phyloP scores from a whole-genome alignment of 2,329 filamentous ascomycete genomes.

The Blastomyces percursus region DNA sequence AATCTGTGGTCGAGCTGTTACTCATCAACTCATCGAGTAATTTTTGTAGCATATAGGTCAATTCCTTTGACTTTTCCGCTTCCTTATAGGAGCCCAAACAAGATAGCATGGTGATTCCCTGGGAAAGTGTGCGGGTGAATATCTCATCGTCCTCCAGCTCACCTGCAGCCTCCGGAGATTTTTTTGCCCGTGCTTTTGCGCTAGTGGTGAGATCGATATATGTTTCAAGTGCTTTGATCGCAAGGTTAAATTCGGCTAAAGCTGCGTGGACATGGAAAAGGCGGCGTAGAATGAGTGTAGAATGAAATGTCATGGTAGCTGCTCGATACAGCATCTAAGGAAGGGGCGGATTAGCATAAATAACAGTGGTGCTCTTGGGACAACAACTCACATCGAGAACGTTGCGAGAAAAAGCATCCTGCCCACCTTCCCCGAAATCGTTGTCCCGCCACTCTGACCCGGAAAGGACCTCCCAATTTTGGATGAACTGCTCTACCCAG shows the following conservation, averaged over 20 bases:
- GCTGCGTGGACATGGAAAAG: conserved; percentile 81
- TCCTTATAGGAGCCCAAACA: conserved; percentile 65
- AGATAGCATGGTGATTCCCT: conserved; percentile 70
- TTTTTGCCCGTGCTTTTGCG: conserved; percentile 72
- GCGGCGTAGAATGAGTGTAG: conserved; percentile 72
- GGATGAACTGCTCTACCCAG: conserved; percentile 68
- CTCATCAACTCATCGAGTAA: conserved; percentile 17
- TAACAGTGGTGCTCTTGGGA: neutral
- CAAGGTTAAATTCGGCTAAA: conserved; percentile 82
- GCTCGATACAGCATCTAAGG: conserved; percentile 70
- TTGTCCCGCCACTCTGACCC: conserved; percentile 68
- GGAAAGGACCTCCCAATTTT: conserved; percentile 75
- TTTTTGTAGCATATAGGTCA: conserved; percentile 53
- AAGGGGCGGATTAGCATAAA: neutral
- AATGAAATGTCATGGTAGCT: conserved; percentile 90
- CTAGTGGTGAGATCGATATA: conserved; percentile 82
- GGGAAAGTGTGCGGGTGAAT: conserved; percentile 65
- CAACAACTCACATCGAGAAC: conserved; percentile 53
- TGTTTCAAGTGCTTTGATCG: conserved; percentile 80
- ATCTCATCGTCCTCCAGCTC: conserved; percentile 70
- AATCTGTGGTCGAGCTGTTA: conserved; percentile 12
- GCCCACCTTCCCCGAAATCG: conserved; percentile 72
- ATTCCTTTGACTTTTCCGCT: conserved; percentile 64
- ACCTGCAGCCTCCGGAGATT: conserved; percentile 50
- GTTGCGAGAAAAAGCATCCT: conserved; percentile 60